A percentile compares a stretch with the other conserved stretches of the same genome.
These are phyloP conservation scores for Apiotrichum akiyoshidainum DNA, from an alignment of 1,284 basidiomycete species.

Conservation along the genomic window DNA sequence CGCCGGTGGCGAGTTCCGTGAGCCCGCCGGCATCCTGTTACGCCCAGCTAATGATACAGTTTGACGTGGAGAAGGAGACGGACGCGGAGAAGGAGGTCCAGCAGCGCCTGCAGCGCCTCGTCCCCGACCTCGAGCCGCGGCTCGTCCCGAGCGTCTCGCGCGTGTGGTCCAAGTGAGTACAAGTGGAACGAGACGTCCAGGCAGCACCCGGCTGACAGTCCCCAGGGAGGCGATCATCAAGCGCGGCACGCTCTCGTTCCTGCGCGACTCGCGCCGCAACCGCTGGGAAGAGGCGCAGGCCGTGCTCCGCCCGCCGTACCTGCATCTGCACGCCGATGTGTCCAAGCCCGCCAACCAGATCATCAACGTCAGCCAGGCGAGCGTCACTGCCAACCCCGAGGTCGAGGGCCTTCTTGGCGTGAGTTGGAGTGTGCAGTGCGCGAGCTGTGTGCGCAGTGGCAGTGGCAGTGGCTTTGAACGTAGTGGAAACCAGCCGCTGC, in stretches of 20 bases:
- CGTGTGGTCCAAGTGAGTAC: neutral
- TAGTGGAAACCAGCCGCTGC: too few species aligned
- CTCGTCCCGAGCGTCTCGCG: constrained; percentile 35
- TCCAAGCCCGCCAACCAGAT: constrained; percentile 77
- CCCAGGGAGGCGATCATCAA: constrained; percentile 74
- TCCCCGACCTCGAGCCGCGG: constrained; percentile 44
- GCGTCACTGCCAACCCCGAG: constrained; percentile 78
- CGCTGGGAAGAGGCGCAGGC: constrained; percentile 82
- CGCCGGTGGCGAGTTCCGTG: neutral
- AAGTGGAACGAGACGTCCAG: neutral
- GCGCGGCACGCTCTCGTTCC: constrained; percentile 73
- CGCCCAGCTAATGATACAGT: constrained; percentile 8
- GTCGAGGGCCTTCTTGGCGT: constrained; percentile 83
- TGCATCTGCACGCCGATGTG: constrained; percentile 77
- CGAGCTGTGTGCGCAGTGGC: too few species aligned
- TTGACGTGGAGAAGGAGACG: constrained; percentile 53
- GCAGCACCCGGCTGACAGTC: neutral
- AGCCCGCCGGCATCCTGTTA: too few species aligned
- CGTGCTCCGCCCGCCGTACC: constrained; percentile 87
- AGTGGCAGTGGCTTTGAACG: too few species aligned
- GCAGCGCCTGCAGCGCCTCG: constrained; percentile 55
- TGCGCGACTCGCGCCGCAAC: constrained; percentile 73
- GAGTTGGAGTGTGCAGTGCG: constrained; percentile 43
- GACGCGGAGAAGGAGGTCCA: constrained; percentile 53
- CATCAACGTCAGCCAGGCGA: constrained; percentile 78